phyloP scores from a whole-genome alignment of 1,139 yeast species.

The Pichia sp. region DNA sequence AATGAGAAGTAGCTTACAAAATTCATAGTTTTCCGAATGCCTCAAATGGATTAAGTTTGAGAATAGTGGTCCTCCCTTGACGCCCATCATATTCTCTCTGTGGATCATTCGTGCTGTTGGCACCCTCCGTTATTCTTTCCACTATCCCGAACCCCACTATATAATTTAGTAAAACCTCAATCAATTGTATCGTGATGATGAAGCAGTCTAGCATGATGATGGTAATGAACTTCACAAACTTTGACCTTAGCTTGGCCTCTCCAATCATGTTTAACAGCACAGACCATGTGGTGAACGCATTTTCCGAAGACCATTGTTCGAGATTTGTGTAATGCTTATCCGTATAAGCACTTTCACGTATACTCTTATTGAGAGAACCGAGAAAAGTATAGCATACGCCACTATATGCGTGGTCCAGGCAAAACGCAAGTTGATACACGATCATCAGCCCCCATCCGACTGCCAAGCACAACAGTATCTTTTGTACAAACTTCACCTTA shows the following conservation, averaged over 20 bases:
- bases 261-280: slow-evolving; percentile 40
- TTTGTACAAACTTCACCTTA: slow-evolving; percentile 8
- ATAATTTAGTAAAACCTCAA: slow-evolving; percentile 33
- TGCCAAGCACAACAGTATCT: slow-evolving; percentile 13
- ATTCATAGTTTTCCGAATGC: background rate
- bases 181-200: slow-evolving; percentile 31
- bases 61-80: slow-evolving; percentile 36
- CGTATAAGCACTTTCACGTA: slow-evolving; percentile 15
- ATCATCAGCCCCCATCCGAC: slow-evolving; percentile 22
- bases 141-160: slow-evolving; percentile 31
- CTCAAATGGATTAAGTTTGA: slow-evolving; percentile 32
- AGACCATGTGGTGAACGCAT: slow-evolving; percentile 30
- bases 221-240: slow-evolving; percentile 29
- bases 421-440: slow-evolving; percentile 27
- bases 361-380: slow-evolving; percentile 16
- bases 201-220: slow-evolving; percentile 31
- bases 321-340: background rate
- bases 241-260: slow-evolving; percentile 35
- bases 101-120: slow-evolving; percentile 6
- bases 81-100: slow-evolving; percentile 38
- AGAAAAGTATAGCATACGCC: slow-evolving; percentile 5
- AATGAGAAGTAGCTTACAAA: background rate
- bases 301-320: slow-evolving; percentile 29
- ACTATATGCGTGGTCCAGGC: slow-evolving; percentile 7
- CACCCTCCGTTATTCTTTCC: slow-evolving; percentile 6